A percentile compares a stretch with the other conserved stretches of the same genome.
phyloP scores from a whole-genome alignment of 2,329 filamentous ascomycete genomes.

The Penicillium sp. region DNA sequence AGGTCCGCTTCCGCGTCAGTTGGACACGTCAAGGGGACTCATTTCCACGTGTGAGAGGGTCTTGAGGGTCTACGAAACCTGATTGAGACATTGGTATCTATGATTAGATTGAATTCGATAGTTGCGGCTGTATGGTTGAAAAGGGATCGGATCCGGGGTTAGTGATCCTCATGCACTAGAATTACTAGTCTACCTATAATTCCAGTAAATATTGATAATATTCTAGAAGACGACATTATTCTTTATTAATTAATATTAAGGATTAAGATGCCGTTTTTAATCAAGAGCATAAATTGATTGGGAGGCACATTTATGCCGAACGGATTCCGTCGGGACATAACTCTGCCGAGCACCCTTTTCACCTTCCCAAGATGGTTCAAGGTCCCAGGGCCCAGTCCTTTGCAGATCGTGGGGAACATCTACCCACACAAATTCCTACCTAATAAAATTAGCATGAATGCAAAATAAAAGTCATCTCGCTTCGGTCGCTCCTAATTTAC shows the following conservation, averaged over 20 bases:
- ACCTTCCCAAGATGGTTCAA: slow-evolving; percentile 3
- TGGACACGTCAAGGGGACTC: slow-evolving; percentile 9
- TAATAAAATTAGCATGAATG: background rate
- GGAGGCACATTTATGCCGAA: background rate
- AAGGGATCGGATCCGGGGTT: slow-evolving; percentile 6
- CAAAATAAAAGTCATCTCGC: background rate
- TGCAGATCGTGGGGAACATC: background rate
- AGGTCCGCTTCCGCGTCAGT: slow-evolving; percentile 8
- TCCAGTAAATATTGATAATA: no score
- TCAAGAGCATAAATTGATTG: background rate
- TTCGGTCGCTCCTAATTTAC: background rate
- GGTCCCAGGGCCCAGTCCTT: background rate
- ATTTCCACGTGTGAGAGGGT: slow-evolving; percentile 10
- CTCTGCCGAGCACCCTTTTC: background rate
- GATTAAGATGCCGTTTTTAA: background rate
- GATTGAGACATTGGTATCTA: background rate
- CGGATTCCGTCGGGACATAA: background rate
- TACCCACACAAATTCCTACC: background rate
- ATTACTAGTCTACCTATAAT: no score
- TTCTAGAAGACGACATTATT: background rate
- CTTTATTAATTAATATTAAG: background rate
- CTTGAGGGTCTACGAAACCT: background rate
- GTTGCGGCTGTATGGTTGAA: background rate
- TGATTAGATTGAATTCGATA: background rate
- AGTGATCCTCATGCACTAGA: background rate